Evolutionary conservation across 1,284 basidiomycete species (phyloP), one percentile per base, ranked within the genome.

Genomic region (Wolfiporia cocos): DNA sequence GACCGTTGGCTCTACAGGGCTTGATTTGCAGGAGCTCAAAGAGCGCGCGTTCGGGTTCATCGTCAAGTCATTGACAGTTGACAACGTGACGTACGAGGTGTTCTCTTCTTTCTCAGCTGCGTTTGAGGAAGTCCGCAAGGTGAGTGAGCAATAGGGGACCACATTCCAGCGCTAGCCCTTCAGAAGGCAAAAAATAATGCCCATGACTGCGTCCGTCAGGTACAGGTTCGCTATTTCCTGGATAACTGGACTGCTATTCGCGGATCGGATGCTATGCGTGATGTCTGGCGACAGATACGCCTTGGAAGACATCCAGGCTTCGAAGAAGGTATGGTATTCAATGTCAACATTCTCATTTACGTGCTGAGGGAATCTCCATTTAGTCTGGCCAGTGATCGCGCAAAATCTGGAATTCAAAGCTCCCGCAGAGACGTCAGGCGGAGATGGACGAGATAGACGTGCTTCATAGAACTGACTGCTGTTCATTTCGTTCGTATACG

Each of bases 51-150:
- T 80, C 44, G 72, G 79, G 58, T 85, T 92, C 61, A 91, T 94
- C 34, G 68, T 79, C 47, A 80, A 77, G 46, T 82, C 81, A 2
- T 69, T 93, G 33, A 82, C 81, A 0, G 75, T 86, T 4, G 74
- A 83, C 22, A 93, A 92, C 59, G 85, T 93, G 34, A 84, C 86
- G 1, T 85, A 85, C 52, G 91, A 94, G 59, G 80, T 87, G 31
- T 94, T 94, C 55, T 88, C 86, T 4, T 78, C 83, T 0, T 93
- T 93, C 66, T 83, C 85, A 11, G 80, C 83, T 12, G 81, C 81
- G 1, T 92, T 88, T 53, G 81, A 85, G 41, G 84, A 88, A 32
- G 80, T 94, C n/a, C 73, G 88, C 41, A 88, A 86, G 74, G 84
- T 80, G 34, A 43, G 56, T 48, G 23, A n/a, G n/a, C n/a, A n/a